Evolutionary conservation across 768 basidiomycete species (phyloP), one percentile per base, ranked within the genome.

Genomic region (Kwoniella bestiolae): DNA sequence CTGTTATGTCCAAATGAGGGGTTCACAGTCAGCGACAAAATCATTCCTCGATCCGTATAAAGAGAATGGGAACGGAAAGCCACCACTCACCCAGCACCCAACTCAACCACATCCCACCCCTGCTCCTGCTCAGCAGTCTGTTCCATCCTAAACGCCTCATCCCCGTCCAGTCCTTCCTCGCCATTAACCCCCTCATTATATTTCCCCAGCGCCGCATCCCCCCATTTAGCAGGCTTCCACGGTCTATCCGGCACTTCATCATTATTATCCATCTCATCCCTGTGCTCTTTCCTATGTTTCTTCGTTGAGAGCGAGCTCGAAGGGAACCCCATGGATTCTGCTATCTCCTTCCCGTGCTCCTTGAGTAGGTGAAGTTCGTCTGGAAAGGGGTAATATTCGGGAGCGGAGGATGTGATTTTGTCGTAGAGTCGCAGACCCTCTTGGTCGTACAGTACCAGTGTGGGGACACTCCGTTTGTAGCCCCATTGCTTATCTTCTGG

Each of bases 341-440:
- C 89, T 56, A 99, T 94, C 34, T 92, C 89, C 49, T 86, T 83
- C 2, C 88, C 88, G 67, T 90, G 84, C 26, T 78, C 83, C 81
- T 87, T 88, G 68, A 98, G 83, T 63, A 99, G 90, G 65, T 88
- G 85, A 76, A 95, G 89, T 81, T 98, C 96, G 0, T 91, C 91
- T 3, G 84, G 82, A 80, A 94, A 99, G 35, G 94, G 84, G 78
- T 98, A 98, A 79, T 99, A 99, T 64, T 79, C 78, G 1, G 69
- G 68, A 0, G 76, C 78, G 31, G 79, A 61, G 23, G 72, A 63
- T 2, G 81, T 82, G 62, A 82, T 82, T 52, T 66, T 46, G 63
- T 80, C 79, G 52, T 80, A 80, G 35, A 80, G 58, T 57, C 78
- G 74, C 60, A 99, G 84, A 0, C 96, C 96, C 23, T 83, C 84